These are phyloP conservation scores for Colletotrichum sidae DNA, from an alignment of 2,329 filamentous ascomycete genomes.

Conservation along the genomic window DNA sequence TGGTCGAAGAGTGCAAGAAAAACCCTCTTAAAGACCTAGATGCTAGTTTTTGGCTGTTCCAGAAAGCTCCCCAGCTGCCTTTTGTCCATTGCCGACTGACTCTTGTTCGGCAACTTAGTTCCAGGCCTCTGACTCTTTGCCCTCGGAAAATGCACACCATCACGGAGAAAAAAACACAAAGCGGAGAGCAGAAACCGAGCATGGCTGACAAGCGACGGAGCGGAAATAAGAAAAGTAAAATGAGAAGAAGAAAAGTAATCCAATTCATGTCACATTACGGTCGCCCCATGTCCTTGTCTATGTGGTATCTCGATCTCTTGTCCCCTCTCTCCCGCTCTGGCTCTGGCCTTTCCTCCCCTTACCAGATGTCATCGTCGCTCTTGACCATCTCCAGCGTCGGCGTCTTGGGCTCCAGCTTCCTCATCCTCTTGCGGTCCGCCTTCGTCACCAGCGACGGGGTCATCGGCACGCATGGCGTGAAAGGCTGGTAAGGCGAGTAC, in stretches of 20 bases:
- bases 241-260: constrained; percentile 1
- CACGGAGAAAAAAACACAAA: background rate
- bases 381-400: constrained; percentile 72
- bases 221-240: too few relatives aligned
- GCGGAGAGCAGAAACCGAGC: background rate
- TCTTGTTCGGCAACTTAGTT: constrained; percentile 10
- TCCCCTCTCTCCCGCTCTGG: too few relatives aligned
- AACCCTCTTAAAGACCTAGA: constrained; percentile 23
- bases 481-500: constrained; percentile 84
- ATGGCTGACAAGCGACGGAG: too few relatives aligned
- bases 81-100: constrained; percentile 9
- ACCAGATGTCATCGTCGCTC: constrained; percentile 75
- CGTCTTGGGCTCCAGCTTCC: constrained; percentile 72
- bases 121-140: constrained; percentile 2
- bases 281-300: constrained; percentile 34
- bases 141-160: background rate
- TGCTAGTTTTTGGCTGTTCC: constrained; percentile 21
- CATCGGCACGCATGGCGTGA: constrained; percentile 79
- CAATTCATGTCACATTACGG: constrained; percentile 35
- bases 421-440: constrained; percentile 77
- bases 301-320: constrained; percentile 26
- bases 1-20: constrained; percentile 18
- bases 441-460: constrained; percentile 80
- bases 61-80: constrained; percentile 10
- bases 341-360: constrained; percentile 2